Evolutionary conservation across 169 alveolate genomes (phyloP).

Genomic region (Besnoitia besnoiti): DNA sequence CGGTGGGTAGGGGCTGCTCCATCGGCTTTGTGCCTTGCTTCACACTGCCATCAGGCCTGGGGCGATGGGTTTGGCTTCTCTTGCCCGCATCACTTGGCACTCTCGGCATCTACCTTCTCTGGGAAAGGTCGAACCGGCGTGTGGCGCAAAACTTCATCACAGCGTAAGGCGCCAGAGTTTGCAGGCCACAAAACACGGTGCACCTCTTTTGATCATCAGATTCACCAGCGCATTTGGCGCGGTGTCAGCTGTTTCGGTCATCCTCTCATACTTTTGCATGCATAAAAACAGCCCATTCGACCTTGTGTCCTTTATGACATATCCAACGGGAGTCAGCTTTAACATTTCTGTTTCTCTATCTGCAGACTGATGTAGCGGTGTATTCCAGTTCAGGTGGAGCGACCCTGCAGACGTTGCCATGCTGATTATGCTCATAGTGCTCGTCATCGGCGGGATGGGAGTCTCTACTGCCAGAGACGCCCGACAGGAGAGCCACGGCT

Average conservation of each 20-base stretch:
- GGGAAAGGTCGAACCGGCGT: not conserved
- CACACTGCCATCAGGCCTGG: slow-evolving; percentile 22
- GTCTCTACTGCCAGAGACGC: slow-evolving; percentile 17
- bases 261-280: not conserved
- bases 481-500: slow-evolving; percentile 44
- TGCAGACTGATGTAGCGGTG: not conserved
- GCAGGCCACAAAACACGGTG: too few species aligned
- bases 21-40: not conserved
- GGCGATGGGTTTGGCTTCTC: slow-evolving; percentile 9
- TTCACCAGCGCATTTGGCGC: slow-evolving; percentile 51
- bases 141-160: slow-evolving; percentile 23
- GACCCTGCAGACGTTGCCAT: slow-evolving; percentile 41
- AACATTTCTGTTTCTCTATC: not conserved
- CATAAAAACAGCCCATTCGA: slow-evolving; percentile 16
- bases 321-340: slow-evolving; percentile 7
- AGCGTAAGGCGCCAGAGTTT: not conserved
- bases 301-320: slow-evolving; percentile 27
- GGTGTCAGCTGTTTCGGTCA: not conserved
- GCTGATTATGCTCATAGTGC: not conserved
- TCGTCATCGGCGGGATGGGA: not conserved
- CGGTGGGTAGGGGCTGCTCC: not conserved
- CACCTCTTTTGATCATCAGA: not conserved
- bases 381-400: slow-evolving; percentile 41
- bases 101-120: not conserved
- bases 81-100: not conserved